These are phyloP conservation scores for Phytophthora idaei DNA, from an alignment of 352 stramenopile genomes.

Conservation along the genomic window DNA sequence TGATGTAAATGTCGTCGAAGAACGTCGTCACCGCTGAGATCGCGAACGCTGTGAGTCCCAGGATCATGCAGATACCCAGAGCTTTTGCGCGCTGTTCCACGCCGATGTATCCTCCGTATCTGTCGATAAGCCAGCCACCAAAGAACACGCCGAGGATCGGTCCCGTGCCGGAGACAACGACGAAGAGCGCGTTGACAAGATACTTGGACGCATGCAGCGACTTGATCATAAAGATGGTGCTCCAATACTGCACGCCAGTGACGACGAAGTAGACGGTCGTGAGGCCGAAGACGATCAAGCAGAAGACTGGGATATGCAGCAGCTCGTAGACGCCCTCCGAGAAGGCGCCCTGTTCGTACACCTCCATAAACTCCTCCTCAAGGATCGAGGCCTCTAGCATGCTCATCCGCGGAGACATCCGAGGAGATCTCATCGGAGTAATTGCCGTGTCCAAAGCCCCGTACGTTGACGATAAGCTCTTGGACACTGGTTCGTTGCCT, in stretches of 20 bases:
- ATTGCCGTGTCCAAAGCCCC: slow-evolving; percentile 56
- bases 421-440: slow-evolving; percentile 40
- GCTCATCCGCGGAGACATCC: slow-evolving; percentile 55
- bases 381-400: slow-evolving; percentile 70
- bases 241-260: slow-evolving; percentile 88
- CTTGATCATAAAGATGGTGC: slow-evolving; percentile 90
- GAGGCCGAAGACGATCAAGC: slow-evolving; percentile 75
- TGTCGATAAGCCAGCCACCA: slow-evolving; percentile 80
- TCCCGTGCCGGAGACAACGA: slow-evolving; percentile 79
- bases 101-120: slow-evolving; percentile 79
- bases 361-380: slow-evolving; percentile 76
- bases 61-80: slow-evolving; percentile 77
- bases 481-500: slow-evolving; percentile 20
- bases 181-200: slow-evolving; percentile 82
- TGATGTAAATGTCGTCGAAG: slow-evolving; percentile 80
- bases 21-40: slow-evolving; percentile 80
- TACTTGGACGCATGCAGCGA: slow-evolving; percentile 84
- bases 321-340: slow-evolving; percentile 66
- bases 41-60: slow-evolving; percentile 69
- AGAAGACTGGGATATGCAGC: slow-evolving; percentile 75
- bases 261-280: slow-evolving; percentile 89
- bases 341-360: slow-evolving; percentile 74
- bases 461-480: slow-evolving; percentile 48
- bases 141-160: slow-evolving; percentile 86
- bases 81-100: slow-evolving; percentile 75